These are phyloP conservation scores for Anthracocystis setariae DNA, from an alignment of 1,284 basidiomycete species.

Conservation along the genomic window DNA sequence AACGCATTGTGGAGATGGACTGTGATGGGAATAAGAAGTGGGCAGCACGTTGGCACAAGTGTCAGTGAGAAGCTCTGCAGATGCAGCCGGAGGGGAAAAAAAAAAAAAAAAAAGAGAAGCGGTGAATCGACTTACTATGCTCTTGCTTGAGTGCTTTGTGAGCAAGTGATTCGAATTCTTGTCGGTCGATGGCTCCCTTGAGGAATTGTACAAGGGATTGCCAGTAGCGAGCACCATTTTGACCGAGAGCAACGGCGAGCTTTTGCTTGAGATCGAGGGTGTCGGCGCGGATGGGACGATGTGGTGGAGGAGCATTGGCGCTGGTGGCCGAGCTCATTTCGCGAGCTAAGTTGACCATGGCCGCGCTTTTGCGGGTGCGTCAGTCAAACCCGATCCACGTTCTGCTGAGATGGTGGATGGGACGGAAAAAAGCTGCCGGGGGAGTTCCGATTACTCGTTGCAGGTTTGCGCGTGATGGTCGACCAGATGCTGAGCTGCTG, in stretches of 20 bases:
- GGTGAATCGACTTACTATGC: constrained; percentile 47
- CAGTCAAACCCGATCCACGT: constrained; percentile 11
- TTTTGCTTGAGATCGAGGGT: constrained; percentile 61
- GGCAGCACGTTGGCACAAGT: neutral
- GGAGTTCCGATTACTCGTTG: neutral
- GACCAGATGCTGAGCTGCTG: neutral
- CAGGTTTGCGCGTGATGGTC: neutral
- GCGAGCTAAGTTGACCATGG: constrained; percentile 32
- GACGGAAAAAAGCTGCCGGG: neutral
- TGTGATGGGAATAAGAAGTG: constrained; percentile 14
- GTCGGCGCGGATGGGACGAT: constrained; percentile 56
- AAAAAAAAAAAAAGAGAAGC: neutral
- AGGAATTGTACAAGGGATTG: constrained; percentile 66
- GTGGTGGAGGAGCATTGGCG: constrained; percentile 26
- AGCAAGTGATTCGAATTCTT: constrained; percentile 67
- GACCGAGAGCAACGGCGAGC: constrained; percentile 61
- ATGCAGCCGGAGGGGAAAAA: too few relatives aligned
- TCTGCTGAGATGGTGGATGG: constrained; percentile 4
- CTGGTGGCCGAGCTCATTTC: constrained; percentile 40
- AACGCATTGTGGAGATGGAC: constrained; percentile 69
- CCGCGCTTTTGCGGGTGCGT: constrained; percentile 26
- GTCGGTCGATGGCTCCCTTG: constrained; percentile 67
- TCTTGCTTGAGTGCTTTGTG: constrained; percentile 55
- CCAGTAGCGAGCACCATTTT: constrained; percentile 68
- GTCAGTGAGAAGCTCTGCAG: neutral